Conservation (phyloP, 768 basidiomycete species). For the Serendipita indica region DNA sequence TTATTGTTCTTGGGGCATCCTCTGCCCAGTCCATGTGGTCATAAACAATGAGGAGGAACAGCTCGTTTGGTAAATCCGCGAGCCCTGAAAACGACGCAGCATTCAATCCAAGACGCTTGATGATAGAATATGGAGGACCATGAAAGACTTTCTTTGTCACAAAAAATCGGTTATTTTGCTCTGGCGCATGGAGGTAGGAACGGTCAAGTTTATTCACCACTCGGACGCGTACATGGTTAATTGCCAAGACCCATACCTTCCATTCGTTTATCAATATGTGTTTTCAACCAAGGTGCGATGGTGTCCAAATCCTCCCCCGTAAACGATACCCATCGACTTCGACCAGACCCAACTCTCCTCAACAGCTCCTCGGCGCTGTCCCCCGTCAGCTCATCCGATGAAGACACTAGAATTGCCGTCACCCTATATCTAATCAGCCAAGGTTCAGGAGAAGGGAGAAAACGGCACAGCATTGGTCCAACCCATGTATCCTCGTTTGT, state of each 20-base stretch:
- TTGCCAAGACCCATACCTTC: conserved; percentile 60
- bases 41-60: neutral
- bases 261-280: conserved; percentile 45
- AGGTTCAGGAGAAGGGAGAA: conserved; percentile 10
- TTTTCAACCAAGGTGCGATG: conserved; percentile 69
- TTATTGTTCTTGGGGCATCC: neutral
- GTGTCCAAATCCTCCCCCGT: conserved; percentile 51
- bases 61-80: neutral
- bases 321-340: conserved; percentile 54
- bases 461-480: conserved; percentile 48
- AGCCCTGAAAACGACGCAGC: too few relatives aligned
- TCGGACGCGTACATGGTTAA: too few relatives aligned
- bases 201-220: too few relatives aligned
- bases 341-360: conserved; percentile 32
- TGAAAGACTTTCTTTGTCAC: too few relatives aligned
- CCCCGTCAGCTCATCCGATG: conserved; percentile 23
- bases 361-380: conserved; percentile 34
- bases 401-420: conserved; percentile 18
- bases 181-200: too few relatives aligned
- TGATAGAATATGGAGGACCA: too few relatives aligned
- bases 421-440: conserved; percentile 8
- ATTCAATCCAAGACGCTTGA: too few relatives aligned
- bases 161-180: too few relatives aligned
- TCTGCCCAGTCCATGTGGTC: neutral
- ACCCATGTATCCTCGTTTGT: conserved; percentile 58